These are phyloP conservation scores for Fagopyrum tataricum DNA, from an alignment of 148 eudicot species.

Conservation along the genomic window DNA sequence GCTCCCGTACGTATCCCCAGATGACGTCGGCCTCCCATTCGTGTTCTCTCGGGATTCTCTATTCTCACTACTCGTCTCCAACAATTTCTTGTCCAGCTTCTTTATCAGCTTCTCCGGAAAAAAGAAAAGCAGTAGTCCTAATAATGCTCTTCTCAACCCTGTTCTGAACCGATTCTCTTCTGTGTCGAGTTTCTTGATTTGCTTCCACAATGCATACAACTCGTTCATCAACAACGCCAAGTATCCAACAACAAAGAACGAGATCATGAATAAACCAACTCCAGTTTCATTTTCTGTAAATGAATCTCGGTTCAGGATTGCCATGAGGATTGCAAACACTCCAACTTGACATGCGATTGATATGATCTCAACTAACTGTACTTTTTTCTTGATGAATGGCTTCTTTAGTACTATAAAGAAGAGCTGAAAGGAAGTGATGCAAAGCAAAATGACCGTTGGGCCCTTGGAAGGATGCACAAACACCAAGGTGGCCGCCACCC, in stretches of 20 bases:
- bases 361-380: constrained; percentile 79
- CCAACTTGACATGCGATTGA: constrained; percentile 61
- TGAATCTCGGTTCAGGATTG: constrained; percentile 32
- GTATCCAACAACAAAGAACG: constrained; percentile 47
- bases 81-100: constrained; percentile 28
- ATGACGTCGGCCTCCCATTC: constrained; percentile 16
- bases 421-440: constrained; percentile 77
- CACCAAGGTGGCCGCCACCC: constrained; percentile 47
- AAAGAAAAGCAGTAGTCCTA: constrained; percentile 49
- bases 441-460: constrained; percentile 42
- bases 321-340: constrained; percentile 42
- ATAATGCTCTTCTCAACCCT: constrained; percentile 43
- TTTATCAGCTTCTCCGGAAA: constrained; percentile 40
- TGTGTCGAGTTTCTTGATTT: constrained; percentile 53
- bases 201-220: constrained; percentile 67
- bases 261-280: constrained; percentile 52
- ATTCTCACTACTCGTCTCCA: constrained; percentile 15
- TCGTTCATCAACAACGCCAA: constrained; percentile 50
- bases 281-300: constrained; percentile 30
- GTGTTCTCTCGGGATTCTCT: constrained; percentile 20
- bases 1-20: constrained; percentile 24
- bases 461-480: constrained; percentile 27
- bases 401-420: constrained; percentile 83
- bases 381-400: constrained; percentile 88
- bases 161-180: constrained; percentile 31